Conservation (phyloP, 2,329 filamentous ascomycete species). For the Trichophyton equinum region DNA sequence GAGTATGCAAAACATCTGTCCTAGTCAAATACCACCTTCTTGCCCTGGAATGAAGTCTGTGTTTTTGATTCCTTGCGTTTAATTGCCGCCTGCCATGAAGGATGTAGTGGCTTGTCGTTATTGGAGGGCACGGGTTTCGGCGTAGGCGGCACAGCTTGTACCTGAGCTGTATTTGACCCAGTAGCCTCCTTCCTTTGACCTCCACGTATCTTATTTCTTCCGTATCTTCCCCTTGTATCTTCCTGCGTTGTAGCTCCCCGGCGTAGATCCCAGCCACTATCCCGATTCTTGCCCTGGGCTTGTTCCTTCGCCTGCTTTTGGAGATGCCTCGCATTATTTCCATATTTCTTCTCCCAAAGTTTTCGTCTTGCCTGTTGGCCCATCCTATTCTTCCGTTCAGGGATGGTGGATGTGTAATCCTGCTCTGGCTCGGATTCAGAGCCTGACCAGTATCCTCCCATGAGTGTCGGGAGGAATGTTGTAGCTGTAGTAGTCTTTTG, state of each 20-base stretch:
- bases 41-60: constrained; percentile 43
- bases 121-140: neutral
- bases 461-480: constrained; percentile 49
- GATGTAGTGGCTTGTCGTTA: constrained; percentile 43
- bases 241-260: constrained; percentile 39
- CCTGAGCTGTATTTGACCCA: neutral
- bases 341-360: constrained; percentile 51
- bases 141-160: neutral
- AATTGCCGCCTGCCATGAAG: constrained; percentile 53
- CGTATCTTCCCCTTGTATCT: constrained; percentile 17
- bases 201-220: constrained; percentile 4
- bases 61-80: constrained; percentile 42
- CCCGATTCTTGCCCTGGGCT: constrained; percentile 25
- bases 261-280: constrained; percentile 47
- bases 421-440: constrained; percentile 44
- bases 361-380: constrained; percentile 50
- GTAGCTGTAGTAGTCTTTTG: constrained; percentile 27
- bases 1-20: neutral
- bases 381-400: constrained; percentile 46
- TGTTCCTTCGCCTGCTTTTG: constrained; percentile 28
- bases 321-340: constrained; percentile 46
- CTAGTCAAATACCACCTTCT: constrained; percentile 52
- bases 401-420: constrained; percentile 29
- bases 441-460: constrained; percentile 51
- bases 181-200: neutral